Percentiles rank a stretch among this genome's conserved stretches.
Conservation (phyloP, 2,329 filamentous ascomycete species). For the Claviceps arundinis region DNA sequence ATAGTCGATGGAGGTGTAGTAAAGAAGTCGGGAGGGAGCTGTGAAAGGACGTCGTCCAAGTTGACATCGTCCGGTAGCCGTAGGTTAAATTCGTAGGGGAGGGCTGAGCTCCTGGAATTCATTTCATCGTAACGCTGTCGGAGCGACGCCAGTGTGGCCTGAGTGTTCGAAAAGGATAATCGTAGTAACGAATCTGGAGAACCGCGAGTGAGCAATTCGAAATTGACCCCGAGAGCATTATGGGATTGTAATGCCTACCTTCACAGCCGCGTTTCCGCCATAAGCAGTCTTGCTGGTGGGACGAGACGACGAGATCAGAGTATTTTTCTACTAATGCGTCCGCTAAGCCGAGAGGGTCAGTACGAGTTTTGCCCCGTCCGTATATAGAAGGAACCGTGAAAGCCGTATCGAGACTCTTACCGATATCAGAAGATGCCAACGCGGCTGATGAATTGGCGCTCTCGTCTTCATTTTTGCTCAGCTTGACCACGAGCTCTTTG, state of each 20-base stretch:
- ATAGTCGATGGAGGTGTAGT: slow-evolving; percentile 23
- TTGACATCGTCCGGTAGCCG: slow-evolving; percentile 40
- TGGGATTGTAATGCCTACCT: slow-evolving; percentile 32
- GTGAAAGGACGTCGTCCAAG: slow-evolving; percentile 33
- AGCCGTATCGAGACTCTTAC: slow-evolving; percentile 13
- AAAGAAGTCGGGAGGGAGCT: slow-evolving; percentile 44
- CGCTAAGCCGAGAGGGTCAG: slow-evolving; percentile 23
- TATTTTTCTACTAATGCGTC: slow-evolving; percentile 67
- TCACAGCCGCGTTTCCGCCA: slow-evolving; percentile 87
- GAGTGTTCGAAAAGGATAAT: slow-evolving; percentile 49
- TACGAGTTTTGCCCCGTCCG: background rate
- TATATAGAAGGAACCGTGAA: background rate
- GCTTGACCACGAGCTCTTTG: slow-evolving; percentile 69
- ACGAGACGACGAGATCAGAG: slow-evolving; percentile 54
- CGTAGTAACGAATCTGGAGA: slow-evolving; percentile 44
- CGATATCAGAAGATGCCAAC: slow-evolving; percentile 46
- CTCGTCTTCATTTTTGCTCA: slow-evolving; percentile 47
- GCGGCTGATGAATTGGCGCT: slow-evolving; percentile 40
- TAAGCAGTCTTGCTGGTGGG: slow-evolving; percentile 68
- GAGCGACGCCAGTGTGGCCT: slow-evolving; percentile 42
- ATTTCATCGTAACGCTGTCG: slow-evolving; percentile 53
- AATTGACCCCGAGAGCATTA: background rate
- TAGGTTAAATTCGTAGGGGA: slow-evolving; percentile 50
- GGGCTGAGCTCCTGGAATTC: slow-evolving; percentile 36
- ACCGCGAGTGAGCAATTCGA: background rate